Evolutionary conservation across 1,139 yeast species (phyloP), one percentile per base, ranked within the genome.

Genomic region (Magnusiomyces magnusii): DNA sequence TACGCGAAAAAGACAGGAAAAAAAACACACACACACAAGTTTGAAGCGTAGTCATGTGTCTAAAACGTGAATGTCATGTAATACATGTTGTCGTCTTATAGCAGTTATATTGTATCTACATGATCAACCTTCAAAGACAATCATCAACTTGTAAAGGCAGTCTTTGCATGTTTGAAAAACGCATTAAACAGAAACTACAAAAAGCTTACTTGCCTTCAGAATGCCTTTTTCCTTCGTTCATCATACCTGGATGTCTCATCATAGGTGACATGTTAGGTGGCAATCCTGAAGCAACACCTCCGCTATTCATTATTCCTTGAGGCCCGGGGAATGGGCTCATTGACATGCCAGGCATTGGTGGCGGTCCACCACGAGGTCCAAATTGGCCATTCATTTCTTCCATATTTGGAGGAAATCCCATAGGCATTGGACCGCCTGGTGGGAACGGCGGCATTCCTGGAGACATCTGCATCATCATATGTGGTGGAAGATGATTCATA

Each of bases 381-480:
- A 44, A 21, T 17, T 44, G 49, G 27, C 27, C 49, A 44, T 44
- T 44, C 25, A 44, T 44, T 50, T 34, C 53, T 23, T 44, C 49
- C 49, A 44, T 49, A 19, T 17, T 21, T n/a, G 3, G 36, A 17
- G n/a, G 24, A 19, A 28, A 49, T 3, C 21, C 31, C 51, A 25
- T 27, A 21, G 51, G 51, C 3, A 49, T 27, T 3, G 44, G 44
- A 2, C 36, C 36, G 9, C 51, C 31, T 49, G 51, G 51, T 19
- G 51, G 51, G 25, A 31, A 31, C 3, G 42, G 50, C 9, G 54
- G 54, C 31, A 51, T 36, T 10, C 47, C 47, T 25, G 54, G 44
- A 21, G 28, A 47, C 5, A 27, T 34, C 23, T 28, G 31, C 47
- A 39, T 36, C 54, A 51, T 51, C 10, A 39, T 39, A 3, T 9